Conservation (phyloP, 2,329 filamentous ascomycete species). For the Penicillium sp. region DNA sequence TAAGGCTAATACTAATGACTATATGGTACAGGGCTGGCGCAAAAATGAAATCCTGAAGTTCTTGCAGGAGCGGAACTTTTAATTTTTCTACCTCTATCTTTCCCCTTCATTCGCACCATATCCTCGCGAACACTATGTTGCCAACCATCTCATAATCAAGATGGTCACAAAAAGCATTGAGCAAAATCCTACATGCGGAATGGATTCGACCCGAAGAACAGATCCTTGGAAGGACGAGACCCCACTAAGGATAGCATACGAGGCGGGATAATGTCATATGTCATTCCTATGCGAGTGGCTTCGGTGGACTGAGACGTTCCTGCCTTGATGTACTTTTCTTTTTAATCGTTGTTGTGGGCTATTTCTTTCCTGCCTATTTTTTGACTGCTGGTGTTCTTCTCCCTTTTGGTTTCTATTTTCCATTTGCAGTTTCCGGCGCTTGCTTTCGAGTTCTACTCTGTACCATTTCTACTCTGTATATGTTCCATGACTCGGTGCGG, state of each 20-base stretch:
- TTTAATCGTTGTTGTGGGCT: constrained; percentile 11
- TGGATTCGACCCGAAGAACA: background rate
- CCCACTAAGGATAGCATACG: background rate
- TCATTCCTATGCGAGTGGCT: background rate
- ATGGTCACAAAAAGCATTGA: constrained; percentile 15
- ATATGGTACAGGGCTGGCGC: constrained; percentile 46
- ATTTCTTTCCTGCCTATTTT: constrained; percentile 15
- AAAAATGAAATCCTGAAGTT: constrained; percentile 51
- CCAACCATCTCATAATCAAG: background rate
- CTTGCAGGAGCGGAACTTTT: constrained; percentile 48
- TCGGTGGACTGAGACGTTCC: constrained; percentile 10
- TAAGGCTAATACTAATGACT: constrained; percentile 20
- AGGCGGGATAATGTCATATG: background rate
- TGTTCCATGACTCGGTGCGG: constrained; percentile 31
- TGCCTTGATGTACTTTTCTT: constrained; percentile 16
- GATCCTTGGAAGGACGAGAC: background rate
- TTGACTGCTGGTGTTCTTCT: constrained; percentile 28
- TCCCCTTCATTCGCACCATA: background rate
- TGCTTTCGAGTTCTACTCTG: constrained; percentile 11
- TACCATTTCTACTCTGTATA: constrained; percentile 30
- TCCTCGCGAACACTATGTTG: background rate
- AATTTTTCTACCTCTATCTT: constrained; percentile 14
- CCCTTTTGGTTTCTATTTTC: constrained; percentile 4
- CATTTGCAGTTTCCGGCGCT: constrained; percentile 13
- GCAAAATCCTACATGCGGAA: background rate